These are phyloP conservation scores for Rhynchospora pubera DNA, from an alignment of 176 grass and related monocot species.

Conservation along the genomic window DNA sequence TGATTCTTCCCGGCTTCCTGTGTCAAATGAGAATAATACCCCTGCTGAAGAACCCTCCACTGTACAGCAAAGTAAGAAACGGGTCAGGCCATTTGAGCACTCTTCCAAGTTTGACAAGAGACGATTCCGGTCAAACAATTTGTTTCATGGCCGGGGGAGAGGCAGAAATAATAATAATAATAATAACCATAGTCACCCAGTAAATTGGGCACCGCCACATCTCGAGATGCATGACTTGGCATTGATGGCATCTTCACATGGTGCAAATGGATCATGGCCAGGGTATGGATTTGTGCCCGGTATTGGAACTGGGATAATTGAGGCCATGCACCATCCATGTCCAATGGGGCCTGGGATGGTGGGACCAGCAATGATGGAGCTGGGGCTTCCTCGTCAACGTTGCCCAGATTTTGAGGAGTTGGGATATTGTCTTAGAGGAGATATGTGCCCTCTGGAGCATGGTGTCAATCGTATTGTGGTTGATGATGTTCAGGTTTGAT, in stretches of 20 bases:
- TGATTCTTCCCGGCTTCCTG: constrained; percentile 44
- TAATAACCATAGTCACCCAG: constrained; percentile 12
- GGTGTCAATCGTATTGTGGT: constrained; percentile 96
- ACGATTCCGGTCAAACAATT: constrained; percentile 20
- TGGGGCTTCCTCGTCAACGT: constrained; percentile 78
- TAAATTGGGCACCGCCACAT: constrained; percentile 7
- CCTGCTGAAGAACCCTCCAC: constrained; percentile 37
- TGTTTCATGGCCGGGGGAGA: constrained; percentile 30
- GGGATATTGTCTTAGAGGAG: constrained; percentile 94
- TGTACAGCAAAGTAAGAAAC: constrained; percentile 36
- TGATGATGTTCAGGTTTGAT: constrained; percentile 90
- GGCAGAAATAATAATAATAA: constrained; percentile 85
- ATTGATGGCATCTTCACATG: constrained; percentile 61
- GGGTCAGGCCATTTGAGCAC: constrained; percentile 25
- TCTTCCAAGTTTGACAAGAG: constrained; percentile 49
- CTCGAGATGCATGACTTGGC: constrained; percentile 78
- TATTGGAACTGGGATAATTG: constrained; percentile 74
- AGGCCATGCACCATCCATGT: constrained; percentile 51
- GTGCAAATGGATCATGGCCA: constrained; percentile 65
- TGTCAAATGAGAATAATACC: constrained; percentile 40
- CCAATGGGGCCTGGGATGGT: constrained; percentile 25
- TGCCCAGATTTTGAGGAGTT: constrained; percentile 96
- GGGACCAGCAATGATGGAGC: constrained; percentile 54
- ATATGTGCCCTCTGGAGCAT: constrained; percentile 99
- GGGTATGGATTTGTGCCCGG: constrained; percentile 88